Conservation (phyloP, 805 yeast genomes). For the Yamadazyma akitaensis region DNA sequence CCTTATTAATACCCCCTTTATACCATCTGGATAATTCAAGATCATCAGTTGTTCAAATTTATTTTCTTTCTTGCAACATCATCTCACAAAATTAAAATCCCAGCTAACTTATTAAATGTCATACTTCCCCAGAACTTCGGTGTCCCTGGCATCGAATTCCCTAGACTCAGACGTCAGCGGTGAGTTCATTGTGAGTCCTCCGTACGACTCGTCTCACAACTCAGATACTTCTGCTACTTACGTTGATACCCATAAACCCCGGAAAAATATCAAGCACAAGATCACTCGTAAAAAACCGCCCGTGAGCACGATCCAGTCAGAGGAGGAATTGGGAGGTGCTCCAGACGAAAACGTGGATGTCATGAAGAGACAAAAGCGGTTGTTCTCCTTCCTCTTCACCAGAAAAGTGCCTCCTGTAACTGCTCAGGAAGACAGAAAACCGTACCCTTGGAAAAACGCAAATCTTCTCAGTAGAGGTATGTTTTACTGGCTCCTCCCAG, state of each 20-base stretch:
- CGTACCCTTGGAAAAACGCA: conserved; percentile 43
- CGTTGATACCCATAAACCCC: conserved; percentile 11
- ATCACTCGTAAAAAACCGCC: conserved; percentile 6
- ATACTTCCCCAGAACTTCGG: conserved; percentile 6
- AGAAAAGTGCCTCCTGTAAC: conserved; percentile 52
- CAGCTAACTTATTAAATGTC: conserved; percentile 5
- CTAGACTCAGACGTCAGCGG: conserved; percentile 4
- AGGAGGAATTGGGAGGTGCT: conserved; percentile 3
- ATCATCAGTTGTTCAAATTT: no score
- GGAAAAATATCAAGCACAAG: not conserved
- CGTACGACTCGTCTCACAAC: conserved; percentile 6
- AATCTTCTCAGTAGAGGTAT: conserved; percentile 40
- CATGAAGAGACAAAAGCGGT: conserved; percentile 46
- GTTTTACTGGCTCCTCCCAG: conserved; percentile 40
- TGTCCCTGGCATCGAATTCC: conserved; percentile 4
- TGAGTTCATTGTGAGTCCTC: conserved; percentile 2
- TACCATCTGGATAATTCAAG: no score
- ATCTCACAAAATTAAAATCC: not conserved
- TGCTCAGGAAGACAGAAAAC: conserved; percentile 45
- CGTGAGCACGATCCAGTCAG: conserved; percentile 10
- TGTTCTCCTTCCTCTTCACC: conserved; percentile 49
- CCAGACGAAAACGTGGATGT: not conserved
- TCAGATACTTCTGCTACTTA: conserved; percentile 18
- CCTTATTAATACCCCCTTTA: conserved; percentile 1
- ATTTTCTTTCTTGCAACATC: no score